phyloP scores from a whole-genome alignment of 495 filamentous ascomycete species.

The Xylaria acuta region DNA sequence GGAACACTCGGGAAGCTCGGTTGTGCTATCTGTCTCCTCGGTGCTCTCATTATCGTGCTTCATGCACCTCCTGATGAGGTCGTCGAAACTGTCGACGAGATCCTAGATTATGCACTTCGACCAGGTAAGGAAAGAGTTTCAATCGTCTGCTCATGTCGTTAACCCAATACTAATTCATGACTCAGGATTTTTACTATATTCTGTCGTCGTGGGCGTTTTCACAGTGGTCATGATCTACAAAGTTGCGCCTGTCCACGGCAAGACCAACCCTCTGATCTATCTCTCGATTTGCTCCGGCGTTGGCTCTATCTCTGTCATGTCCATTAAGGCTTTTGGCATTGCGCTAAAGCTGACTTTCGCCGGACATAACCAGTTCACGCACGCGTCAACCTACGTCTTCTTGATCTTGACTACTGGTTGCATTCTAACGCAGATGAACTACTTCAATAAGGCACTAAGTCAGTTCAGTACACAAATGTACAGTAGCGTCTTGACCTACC shows the following conservation, averaged over 20 bases:
- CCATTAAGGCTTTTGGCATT: conserved; percentile 96
- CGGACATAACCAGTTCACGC: conserved; percentile 91
- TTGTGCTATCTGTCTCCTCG: conserved; percentile 94
- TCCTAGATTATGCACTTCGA: conserved; percentile 84
- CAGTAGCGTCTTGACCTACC: conserved; percentile 38
- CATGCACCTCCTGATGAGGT: conserved; percentile 95
- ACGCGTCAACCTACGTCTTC: conserved; percentile 96
- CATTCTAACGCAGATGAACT: conserved; percentile 99
- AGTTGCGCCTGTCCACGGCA: conserved; percentile 85
- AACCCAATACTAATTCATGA: conserved; percentile 37
- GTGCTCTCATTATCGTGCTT: conserved; percentile 95
- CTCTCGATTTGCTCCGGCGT: conserved; percentile 97
- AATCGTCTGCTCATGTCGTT: not conserved
- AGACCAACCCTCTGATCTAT: conserved; percentile 93
- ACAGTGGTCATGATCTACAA: conserved; percentile 94
- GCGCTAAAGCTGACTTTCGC: conserved; percentile 90
- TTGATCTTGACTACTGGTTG: conserved; percentile 90
- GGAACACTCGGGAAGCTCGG: conserved; percentile 91
- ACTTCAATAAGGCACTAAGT: conserved; percentile 98
- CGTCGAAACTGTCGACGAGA: conserved; percentile 85
- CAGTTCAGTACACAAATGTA: conserved; percentile 98
- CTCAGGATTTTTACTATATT: conserved; percentile 87
- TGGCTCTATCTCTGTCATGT: conserved; percentile 97
- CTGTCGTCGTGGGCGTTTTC: conserved; percentile 75
- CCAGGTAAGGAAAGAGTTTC: conserved; percentile 66